These are phyloP conservation scores for Datisca glomerata DNA, from an alignment of 306 rosid genomes.

Conservation along the genomic window DNA sequence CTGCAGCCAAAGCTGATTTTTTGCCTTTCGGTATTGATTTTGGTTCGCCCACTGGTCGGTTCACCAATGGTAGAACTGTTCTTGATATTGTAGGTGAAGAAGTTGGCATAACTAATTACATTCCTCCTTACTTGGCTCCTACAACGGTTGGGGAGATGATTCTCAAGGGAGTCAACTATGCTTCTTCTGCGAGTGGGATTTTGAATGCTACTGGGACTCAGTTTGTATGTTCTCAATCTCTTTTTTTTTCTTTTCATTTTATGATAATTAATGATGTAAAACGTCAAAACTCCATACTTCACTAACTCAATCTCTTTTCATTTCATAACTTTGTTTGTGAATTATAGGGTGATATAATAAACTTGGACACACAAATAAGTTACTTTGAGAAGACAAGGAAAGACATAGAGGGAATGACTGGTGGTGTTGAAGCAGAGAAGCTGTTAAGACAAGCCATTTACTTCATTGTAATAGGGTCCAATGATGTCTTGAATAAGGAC, in stretches of 20 bases:
- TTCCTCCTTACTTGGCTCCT: not conserved
- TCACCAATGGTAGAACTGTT: not conserved
- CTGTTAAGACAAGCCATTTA: not conserved
- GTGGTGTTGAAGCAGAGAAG: not conserved
- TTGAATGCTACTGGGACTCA: not conserved
- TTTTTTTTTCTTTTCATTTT: not conserved
- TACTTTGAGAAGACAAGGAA: not conserved
- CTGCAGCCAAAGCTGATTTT: not conserved
- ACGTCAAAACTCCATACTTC: too few relatives aligned
- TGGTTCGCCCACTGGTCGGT: not conserved
- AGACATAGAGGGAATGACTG: not conserved
- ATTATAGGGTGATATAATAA: not conserved
- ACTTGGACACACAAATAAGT: not conserved
- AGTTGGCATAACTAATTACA: not conserved
- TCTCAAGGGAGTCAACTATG: not conserved
- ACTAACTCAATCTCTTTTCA: too few relatives aligned
- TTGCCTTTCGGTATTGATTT: not conserved
- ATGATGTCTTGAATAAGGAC: not conserved
- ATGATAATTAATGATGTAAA: not conserved
- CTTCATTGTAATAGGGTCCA: not conserved
- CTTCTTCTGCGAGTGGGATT: not conserved
- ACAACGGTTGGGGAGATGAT: not conserved
- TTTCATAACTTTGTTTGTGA: too few relatives aligned
- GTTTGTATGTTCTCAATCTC: not conserved
- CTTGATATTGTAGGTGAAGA: conserved; percentile 1